These are phyloP conservation scores for Cryptococcus wingfieldii DNA, from an alignment of 1,284 basidiomycete species.

Conservation along the genomic window DNA sequence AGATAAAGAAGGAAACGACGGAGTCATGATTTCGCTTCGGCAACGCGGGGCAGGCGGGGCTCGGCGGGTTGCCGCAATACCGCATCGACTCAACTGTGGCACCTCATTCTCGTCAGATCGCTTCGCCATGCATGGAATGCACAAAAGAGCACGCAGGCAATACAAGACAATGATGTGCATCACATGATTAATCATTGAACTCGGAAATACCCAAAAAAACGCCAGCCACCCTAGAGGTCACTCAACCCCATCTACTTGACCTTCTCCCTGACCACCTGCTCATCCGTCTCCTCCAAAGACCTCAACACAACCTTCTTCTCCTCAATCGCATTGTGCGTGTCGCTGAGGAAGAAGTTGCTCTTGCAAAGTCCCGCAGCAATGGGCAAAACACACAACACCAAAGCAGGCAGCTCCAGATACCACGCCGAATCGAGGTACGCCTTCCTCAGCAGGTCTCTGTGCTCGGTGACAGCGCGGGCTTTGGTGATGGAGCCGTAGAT, in stretches of 20 bases:
- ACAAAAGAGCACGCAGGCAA: no score
- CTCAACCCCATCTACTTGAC: conserved; percentile 3
- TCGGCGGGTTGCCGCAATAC: no score
- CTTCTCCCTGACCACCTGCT: conserved; percentile 15
- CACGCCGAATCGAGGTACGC: conserved; percentile 31
- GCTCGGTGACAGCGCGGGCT: conserved; percentile 17
- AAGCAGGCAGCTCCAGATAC: conserved; percentile 25
- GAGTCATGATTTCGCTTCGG: no score
- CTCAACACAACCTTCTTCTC: conserved; percentile 26
- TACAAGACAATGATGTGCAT: no score
- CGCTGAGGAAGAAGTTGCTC: conserved; percentile 32
- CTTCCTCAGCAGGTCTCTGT: conserved; percentile 20
- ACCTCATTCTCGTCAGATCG: no score
- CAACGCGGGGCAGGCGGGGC: no score
- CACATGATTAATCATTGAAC: no score
- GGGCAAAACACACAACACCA: conserved; percentile 17
- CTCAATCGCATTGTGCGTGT: conserved; percentile 37
- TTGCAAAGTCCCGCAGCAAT: conserved; percentile 30
- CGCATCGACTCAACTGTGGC: no score
- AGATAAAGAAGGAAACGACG: no score
- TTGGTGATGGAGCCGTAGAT: conserved; percentile 25
- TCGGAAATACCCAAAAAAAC: no score
- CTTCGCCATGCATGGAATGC: no score
- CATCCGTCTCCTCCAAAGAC: conserved; percentile 15
- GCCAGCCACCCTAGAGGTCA: no score